Percentiles rank a stretch among this genome's conserved stretches.
phyloP scores from a whole-genome alignment of 345 rosid species.

The Punica granatum region DNA sequence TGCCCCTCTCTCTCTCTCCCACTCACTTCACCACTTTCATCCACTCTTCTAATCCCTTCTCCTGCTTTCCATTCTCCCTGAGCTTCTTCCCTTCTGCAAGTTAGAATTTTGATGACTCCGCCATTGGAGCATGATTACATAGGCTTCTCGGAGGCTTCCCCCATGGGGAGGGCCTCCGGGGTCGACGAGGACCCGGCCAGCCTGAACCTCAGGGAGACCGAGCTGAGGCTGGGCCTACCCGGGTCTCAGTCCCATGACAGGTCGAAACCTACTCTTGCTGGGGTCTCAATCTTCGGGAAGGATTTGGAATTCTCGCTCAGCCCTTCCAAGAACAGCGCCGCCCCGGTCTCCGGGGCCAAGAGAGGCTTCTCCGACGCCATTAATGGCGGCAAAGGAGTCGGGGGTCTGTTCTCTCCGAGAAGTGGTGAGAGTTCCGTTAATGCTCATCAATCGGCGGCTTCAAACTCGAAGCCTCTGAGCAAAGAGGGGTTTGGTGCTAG shows the following conservation, averaged over 20 bases:
- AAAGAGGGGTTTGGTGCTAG: conserved; percentile 25
- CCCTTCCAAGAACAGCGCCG: conserved; percentile 24
- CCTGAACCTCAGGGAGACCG: conserved; percentile 53
- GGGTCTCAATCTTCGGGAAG: conserved; percentile 48
- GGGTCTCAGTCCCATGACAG: conserved; percentile 53
- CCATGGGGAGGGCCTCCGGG: conserved; percentile 34
- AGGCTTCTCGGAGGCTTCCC: conserved; percentile 42
- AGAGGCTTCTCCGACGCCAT: conserved; percentile 64
- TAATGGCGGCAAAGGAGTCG: conserved; percentile 30
- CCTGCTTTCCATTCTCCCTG: not conserved
- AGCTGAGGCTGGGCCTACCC: conserved; percentile 64
- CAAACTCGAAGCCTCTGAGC: conserved; percentile 13
- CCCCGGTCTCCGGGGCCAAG: conserved; percentile 52
- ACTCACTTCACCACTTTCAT: no score
- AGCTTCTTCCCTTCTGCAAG: not conserved
- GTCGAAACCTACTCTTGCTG: conserved; percentile 21
- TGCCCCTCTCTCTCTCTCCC: conserved; percentile 7
- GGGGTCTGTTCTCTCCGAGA: conserved; percentile 34
- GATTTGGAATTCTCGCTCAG: conserved; percentile 25
- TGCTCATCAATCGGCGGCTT: conserved; percentile 17
- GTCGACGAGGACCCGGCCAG: conserved; percentile 11
- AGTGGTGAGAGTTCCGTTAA: conserved; percentile 17
- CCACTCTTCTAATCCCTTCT: not conserved
- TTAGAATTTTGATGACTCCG: conserved; percentile 31
- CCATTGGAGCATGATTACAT: conserved; percentile 65